These are phyloP conservation scores for Mychonastes homosphaera DNA, from an alignment of 139 green algal genomes.

Conservation along the genomic window DNA sequence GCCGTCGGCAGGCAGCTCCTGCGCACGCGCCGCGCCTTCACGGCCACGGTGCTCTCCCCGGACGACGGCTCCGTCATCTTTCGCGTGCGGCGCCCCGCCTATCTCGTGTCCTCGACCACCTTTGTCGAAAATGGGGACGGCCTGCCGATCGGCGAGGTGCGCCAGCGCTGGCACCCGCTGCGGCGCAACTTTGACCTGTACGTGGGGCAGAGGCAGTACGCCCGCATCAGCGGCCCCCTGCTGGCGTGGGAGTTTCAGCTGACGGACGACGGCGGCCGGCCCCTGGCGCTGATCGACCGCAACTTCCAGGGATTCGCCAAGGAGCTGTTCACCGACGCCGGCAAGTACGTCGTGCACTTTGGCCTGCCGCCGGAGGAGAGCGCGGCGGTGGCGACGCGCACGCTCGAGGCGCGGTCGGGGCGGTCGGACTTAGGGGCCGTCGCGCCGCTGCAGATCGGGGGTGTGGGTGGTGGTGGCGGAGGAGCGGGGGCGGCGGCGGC, in stretches of 20 bases:
- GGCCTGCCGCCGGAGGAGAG: constrained; percentile 35
- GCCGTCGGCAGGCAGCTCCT: constrained; percentile 69
- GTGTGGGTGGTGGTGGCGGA: not conserved
- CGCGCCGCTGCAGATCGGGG: not conserved
- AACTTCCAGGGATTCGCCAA: constrained; percentile 59
- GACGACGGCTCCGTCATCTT: constrained; percentile 65
- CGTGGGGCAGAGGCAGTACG: constrained; percentile 59
- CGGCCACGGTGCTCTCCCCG: constrained; percentile 57
- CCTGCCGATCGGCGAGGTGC: constrained; percentile 52
- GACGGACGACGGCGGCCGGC: constrained; percentile 49
- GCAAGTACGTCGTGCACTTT: constrained; percentile 85
- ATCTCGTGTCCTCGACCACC: constrained; percentile 67
- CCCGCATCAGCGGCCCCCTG: constrained; percentile 50
- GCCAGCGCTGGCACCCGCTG: constrained; percentile 71
- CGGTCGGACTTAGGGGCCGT: constrained; percentile 3
- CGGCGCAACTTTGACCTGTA: constrained; percentile 74
- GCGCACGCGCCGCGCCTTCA: constrained; percentile 56
- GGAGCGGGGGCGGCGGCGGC: constrained; percentile 3
- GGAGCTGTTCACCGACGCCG: constrained; percentile 62
- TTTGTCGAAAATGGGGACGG: constrained; percentile 26
- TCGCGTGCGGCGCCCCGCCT: constrained; percentile 56
- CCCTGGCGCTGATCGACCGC: constrained; percentile 71
- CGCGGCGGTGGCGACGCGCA: constrained; percentile 27
- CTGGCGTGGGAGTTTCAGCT: constrained; percentile 85
- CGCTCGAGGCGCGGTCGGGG: constrained; percentile 13